Evolutionary conservation across 441 rosid species (phyloP).

Genomic region (Populus hybrid): DNA sequence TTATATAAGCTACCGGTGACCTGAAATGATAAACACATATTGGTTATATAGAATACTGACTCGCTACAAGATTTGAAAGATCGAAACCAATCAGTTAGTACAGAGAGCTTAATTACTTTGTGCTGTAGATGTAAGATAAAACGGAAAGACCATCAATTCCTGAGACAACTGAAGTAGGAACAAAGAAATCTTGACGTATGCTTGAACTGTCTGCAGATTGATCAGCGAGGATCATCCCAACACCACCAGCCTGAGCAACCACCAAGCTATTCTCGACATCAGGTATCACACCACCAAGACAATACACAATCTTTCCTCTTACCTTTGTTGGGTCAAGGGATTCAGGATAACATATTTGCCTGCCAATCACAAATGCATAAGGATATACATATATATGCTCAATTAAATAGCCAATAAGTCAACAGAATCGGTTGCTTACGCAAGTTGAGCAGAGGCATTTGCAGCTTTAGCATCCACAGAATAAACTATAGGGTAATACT

Average conservation of each 20-base stretch:
- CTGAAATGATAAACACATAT: constrained; percentile 10
- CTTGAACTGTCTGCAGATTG: neutral
- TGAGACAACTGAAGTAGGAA: constrained; percentile 28
- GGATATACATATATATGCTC: too few relatives aligned
- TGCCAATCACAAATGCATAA: neutral
- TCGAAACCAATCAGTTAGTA: neutral
- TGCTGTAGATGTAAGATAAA: constrained; percentile 16
- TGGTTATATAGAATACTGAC: neutral
- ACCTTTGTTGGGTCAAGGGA: constrained; percentile 26
- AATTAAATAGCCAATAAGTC: too few relatives aligned
- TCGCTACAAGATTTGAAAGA: neutral
- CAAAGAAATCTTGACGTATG: constrained; percentile 13
- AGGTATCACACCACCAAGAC: too few relatives aligned
- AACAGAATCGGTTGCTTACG: too few relatives aligned
- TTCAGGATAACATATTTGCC: constrained; percentile 15
- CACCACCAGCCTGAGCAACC: too few relatives aligned
- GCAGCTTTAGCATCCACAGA: too few relatives aligned
- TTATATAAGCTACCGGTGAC: constrained; percentile 18
- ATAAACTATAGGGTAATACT: too few relatives aligned
- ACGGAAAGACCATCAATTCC: constrained; percentile 24
- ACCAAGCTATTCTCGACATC: too few relatives aligned
- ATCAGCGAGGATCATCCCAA: too few relatives aligned
- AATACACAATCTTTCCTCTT: constrained; percentile 11
- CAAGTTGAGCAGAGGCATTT: too few relatives aligned
- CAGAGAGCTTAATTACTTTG: neutral